phyloP scores from a whole-genome alignment of 2,329 filamentous ascomycete genomes.

The Epichloe bromicola region DNA sequence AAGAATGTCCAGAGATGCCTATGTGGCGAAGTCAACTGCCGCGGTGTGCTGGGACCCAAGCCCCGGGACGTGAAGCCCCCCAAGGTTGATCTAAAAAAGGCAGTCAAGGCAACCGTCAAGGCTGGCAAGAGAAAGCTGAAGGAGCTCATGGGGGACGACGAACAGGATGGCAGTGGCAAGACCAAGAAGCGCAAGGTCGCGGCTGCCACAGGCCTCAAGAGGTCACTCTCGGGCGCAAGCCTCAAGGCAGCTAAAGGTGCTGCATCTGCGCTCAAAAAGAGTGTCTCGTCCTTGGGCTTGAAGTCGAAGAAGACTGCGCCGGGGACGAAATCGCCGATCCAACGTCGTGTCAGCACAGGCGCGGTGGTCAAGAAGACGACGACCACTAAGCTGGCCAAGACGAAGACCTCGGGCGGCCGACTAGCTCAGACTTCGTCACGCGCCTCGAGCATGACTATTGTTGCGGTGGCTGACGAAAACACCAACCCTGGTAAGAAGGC shows the following conservation, averaged over 20 bases:
- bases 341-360: slow-evolving; percentile 14
- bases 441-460: slow-evolving; percentile 10
- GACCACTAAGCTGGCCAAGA: slow-evolving; percentile 11
- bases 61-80: slow-evolving; percentile 41
- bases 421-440: slow-evolving; percentile 6
- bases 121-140: slow-evolving; percentile 44
- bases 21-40: slow-evolving; percentile 50
- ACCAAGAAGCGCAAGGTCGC: slow-evolving; percentile 33
- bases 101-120: slow-evolving; percentile 28
- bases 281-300: slow-evolving; percentile 11
- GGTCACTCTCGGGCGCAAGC: slow-evolving; percentile 21
- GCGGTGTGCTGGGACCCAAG: slow-evolving; percentile 50
- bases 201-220: slow-evolving; percentile 20
- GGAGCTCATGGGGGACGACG: slow-evolving; percentile 33
- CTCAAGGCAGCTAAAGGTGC: slow-evolving; percentile 24
- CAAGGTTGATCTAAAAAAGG: slow-evolving; percentile 30
- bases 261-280: slow-evolving; percentile 23
- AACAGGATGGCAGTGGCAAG: slow-evolving; percentile 26
- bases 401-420: slow-evolving; percentile 5
- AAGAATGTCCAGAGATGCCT: slow-evolving; percentile 57
- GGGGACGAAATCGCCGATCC: slow-evolving; percentile 6
- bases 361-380: slow-evolving; percentile 17
- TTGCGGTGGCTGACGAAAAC: slow-evolving; percentile 6
- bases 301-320: slow-evolving; percentile 14
- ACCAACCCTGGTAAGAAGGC: not conserved